Percentiles rank a stretch among this genome's conserved stretches.
phyloP scores from a whole-genome alignment of 163 green algal species.

The Scenedesmus sp. region DNA sequence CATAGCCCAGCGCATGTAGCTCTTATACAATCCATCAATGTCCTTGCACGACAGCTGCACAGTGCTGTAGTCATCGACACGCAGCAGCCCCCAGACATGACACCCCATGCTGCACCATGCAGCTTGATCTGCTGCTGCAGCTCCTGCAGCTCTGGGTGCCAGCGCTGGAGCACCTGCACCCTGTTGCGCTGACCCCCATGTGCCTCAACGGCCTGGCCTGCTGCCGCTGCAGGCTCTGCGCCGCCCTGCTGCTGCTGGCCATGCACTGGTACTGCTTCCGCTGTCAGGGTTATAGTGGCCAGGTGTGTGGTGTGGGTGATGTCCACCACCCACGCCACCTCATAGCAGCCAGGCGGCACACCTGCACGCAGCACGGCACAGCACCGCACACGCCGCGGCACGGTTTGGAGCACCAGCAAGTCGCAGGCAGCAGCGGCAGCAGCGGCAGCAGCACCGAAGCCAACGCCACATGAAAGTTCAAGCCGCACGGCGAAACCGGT shows the following conservation, averaged over 20 bases:
- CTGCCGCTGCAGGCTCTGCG: background rate
- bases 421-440: background rate
- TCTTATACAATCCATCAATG: slow-evolving; percentile 1
- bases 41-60: background rate
- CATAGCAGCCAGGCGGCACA: slow-evolving; percentile 28
- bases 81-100: background rate
- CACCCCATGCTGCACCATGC: background rate
- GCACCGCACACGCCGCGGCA: background rate
- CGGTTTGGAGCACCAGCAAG: background rate
- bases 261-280: slow-evolving; percentile 5
- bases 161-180: background rate
- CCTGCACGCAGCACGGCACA: slow-evolving; percentile 2
- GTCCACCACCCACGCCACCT: slow-evolving; percentile 27
- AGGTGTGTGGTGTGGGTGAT: background rate
- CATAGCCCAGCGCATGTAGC: slow-evolving; percentile 17
- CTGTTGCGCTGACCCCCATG: background rate
- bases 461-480: too few species aligned
- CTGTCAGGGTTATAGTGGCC: background rate
- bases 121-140: background rate
- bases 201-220: background rate
- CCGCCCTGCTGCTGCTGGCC: background rate
- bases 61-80: slow-evolving; percentile 15
- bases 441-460: background rate
- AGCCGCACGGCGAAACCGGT: too few species aligned
- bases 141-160: background rate